These are phyloP conservation scores for Clavariopsis aquatica DNA, from an alignment of 495 filamentous ascomycete genomes.

Conservation along the genomic window DNA sequence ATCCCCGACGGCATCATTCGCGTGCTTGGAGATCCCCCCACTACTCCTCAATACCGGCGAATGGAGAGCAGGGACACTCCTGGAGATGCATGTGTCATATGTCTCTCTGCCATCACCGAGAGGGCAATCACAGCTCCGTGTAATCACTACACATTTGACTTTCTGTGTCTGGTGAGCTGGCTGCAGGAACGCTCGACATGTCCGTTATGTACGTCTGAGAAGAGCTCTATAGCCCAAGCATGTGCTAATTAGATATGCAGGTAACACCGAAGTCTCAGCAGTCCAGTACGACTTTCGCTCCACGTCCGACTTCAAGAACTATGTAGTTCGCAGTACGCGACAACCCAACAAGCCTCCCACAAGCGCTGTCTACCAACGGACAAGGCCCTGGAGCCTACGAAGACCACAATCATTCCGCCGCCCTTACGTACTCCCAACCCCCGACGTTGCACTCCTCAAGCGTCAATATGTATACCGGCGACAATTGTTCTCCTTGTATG, in stretches of 20 bases:
- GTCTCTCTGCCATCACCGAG: slow-evolving; percentile 73
- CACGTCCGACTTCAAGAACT: slow-evolving; percentile 57
- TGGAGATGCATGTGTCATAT: slow-evolving; percentile 61
- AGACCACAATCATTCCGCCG: slow-evolving; percentile 12
- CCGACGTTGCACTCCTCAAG: slow-evolving; percentile 62
- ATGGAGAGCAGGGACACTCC: slow-evolving; percentile 26
- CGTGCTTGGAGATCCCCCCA: background rate
- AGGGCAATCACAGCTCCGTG: slow-evolving; percentile 71
- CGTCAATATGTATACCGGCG: slow-evolving; percentile 76
- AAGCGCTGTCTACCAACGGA: background rate
- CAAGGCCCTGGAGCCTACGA: slow-evolving; percentile 2
- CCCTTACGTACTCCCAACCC: slow-evolving; percentile 24
- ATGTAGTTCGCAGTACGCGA: slow-evolving; percentile 49
- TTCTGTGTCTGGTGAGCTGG: slow-evolving; percentile 82
- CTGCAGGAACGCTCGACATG: slow-evolving; percentile 70
- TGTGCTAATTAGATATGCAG: slow-evolving; percentile 22
- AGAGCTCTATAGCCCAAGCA: background rate
- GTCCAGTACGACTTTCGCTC: slow-evolving; percentile 66
- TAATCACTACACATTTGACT: slow-evolving; percentile 79
- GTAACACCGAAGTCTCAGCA: slow-evolving; percentile 66
- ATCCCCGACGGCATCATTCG: no score
- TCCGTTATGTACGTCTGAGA: slow-evolving; percentile 59
- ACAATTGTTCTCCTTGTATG: slow-evolving; percentile 76
- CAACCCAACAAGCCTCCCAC: slow-evolving; percentile 40
- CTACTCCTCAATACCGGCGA: slow-evolving; percentile 4